These are phyloP conservation scores for Fraxinus americana DNA, from an alignment of 257 asterid species.

Conservation along the genomic window DNA sequence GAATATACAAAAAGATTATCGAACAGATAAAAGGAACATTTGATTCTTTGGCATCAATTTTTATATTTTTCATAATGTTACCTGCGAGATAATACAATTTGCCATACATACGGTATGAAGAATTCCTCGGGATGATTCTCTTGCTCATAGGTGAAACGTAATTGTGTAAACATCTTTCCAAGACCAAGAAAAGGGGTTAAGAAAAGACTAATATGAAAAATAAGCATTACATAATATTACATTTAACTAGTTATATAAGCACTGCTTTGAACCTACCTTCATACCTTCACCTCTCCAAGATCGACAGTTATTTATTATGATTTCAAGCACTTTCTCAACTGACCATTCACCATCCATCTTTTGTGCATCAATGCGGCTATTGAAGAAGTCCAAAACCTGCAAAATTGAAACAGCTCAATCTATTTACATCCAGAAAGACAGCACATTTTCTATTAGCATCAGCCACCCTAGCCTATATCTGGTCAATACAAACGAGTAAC, in stretches of 20 bases:
- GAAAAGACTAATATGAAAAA: neutral
- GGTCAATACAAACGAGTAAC: slow-evolving; percentile 6
- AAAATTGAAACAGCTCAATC: neutral
- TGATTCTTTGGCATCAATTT: neutral
- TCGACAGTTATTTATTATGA: slow-evolving; percentile 71
- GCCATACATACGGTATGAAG: slow-evolving; percentile 95
- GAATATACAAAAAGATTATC: slow-evolving; percentile 1
- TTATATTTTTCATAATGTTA: neutral
- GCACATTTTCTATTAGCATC: neutral
- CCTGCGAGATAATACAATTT: slow-evolving; percentile 77
- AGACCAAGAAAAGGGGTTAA: slow-evolving; percentile 22
- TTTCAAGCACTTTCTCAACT: slow-evolving; percentile 88
- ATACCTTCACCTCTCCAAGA: slow-evolving; percentile 98
- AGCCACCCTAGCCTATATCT: slow-evolving; percentile 1
- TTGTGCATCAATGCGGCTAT: slow-evolving; percentile 79
- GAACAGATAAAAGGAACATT: neutral
- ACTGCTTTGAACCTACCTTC: slow-evolving; percentile 74
- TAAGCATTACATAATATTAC: neutral
- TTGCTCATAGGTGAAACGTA: slow-evolving; percentile 90
- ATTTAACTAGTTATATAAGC: slow-evolving; percentile 12
- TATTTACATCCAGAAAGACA: neutral
- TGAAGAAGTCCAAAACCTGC: slow-evolving; percentile 90
- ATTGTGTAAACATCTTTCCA: slow-evolving; percentile 69
- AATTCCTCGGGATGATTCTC: slow-evolving; percentile 96
- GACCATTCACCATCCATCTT: slow-evolving; percentile 83